Conservation (phyloP, 2,329 filamentous ascomycete genomes). For the Colletotrichum siamense region DNA sequence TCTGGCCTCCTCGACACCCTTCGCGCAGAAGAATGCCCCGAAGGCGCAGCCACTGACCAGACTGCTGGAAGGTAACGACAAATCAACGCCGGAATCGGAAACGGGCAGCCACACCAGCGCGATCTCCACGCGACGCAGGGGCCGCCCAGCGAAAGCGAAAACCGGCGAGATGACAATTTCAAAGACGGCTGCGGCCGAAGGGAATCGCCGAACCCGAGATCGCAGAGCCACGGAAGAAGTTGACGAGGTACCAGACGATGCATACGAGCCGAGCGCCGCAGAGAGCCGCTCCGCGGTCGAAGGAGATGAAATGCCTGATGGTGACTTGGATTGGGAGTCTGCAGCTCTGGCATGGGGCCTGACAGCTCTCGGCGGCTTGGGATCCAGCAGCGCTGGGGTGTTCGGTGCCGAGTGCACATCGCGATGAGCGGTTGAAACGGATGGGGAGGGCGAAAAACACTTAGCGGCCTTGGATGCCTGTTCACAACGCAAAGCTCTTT, state of each 20-base stretch:
- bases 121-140: constrained; percentile 1
- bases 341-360: constrained; percentile 53
- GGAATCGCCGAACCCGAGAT: constrained; percentile 26
- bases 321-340: constrained; percentile 51
- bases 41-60: constrained; percentile 2
- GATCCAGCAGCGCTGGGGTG: constrained; percentile 48
- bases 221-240: constrained; percentile 30
- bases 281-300: constrained; percentile 36
- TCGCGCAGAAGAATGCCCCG: constrained; percentile 24
- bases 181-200: constrained; percentile 14
- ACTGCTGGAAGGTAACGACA: not conserved
- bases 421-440: constrained; percentile 29
- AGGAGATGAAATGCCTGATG: constrained; percentile 46
- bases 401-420: constrained; percentile 52
- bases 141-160: not conserved
- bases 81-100: constrained; percentile 8
- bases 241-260: constrained; percentile 32
- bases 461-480: not conserved
- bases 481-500: not conserved
- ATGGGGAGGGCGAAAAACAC: not conserved
- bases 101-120: not conserved
- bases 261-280: constrained; percentile 42
- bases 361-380: constrained; percentile 47
- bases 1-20: constrained; percentile 41
- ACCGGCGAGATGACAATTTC: not conserved